Percentiles rank a stretch among this genome's conserved stretches.
These are phyloP conservation scores for Cladosporium sp. DNA, from an alignment of 2,329 filamentous ascomycete genomes.

Conservation along the genomic window DNA sequence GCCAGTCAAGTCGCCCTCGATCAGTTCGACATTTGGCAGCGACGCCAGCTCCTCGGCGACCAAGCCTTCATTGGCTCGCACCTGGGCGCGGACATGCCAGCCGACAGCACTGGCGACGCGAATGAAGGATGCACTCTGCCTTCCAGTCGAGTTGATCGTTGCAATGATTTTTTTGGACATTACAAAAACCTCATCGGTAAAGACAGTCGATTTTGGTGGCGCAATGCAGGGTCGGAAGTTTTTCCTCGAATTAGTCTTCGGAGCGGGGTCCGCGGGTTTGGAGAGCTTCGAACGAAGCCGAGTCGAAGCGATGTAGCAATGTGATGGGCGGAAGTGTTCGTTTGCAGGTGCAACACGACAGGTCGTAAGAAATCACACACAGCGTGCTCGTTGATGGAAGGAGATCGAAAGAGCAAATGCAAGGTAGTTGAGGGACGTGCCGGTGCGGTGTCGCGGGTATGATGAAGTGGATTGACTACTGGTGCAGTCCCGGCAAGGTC, in stretches of 20 bases:
- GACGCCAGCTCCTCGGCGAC: conserved; percentile 82
- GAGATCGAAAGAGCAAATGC: conserved; percentile 7
- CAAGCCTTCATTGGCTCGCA: conserved; percentile 81
- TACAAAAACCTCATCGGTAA: conserved; percentile 28
- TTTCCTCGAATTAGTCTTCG: not conserved
- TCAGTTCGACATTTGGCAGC: conserved; percentile 76
- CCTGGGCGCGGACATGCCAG: conserved; percentile 88
- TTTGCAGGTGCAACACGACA: not conserved
- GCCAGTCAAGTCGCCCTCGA: conserved; percentile 63
- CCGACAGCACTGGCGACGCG: conserved; percentile 91
- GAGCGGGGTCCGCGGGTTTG: not conserved
- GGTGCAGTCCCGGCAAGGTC: conserved; percentile 4
- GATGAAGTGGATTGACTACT: not conserved
- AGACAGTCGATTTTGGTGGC: conserved; percentile 18
- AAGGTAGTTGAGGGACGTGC: conserved; percentile 13
- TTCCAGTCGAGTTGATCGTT: conserved; percentile 92
- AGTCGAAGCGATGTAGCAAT: not conserved
- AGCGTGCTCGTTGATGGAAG: conserved; percentile 1
- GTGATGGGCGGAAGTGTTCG: not conserved
- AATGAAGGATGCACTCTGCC: conserved; percentile 93
- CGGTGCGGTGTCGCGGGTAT: conserved; percentile 8
- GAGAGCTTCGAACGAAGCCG: not conserved
- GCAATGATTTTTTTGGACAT: conserved; percentile 72
- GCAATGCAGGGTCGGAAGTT: conserved; percentile 13
- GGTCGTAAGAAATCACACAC: not conserved